phyloP scores from a whole-genome alignment of 192 early-diverging fungal species.

The Linnemannia exigua region DNA sequence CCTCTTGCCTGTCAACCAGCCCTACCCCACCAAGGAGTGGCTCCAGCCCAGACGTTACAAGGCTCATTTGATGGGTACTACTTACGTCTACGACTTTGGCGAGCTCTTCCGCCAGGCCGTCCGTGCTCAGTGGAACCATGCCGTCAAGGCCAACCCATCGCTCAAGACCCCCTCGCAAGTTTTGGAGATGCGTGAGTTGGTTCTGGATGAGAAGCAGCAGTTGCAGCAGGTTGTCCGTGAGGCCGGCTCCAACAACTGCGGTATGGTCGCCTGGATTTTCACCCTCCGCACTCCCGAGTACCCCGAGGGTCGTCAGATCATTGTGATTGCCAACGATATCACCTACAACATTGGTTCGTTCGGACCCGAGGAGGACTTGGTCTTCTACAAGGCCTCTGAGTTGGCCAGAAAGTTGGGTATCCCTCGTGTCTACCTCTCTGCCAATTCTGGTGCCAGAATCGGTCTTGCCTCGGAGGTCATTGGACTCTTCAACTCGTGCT shows the following conservation, averaged over 20 bases:
- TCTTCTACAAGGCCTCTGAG: conserved; percentile 95
- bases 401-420: conserved; percentile 87
- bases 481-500: conserved; percentile 87
- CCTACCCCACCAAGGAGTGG: conserved; percentile 95
- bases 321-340: conserved; percentile 99
- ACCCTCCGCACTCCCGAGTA: conserved; percentile 93
- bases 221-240: conserved; percentile 84
- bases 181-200: conserved; percentile 87
- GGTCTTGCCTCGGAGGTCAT: conserved; percentile 96
- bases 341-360: conserved; percentile 98
- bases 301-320: conserved; percentile 85
- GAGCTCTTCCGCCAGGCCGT: conserved; percentile 94
- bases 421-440: conserved; percentile 95
- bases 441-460: conserved; percentile 99
- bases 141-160: conserved; percentile 55
- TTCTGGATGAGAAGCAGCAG: conserved; percentile 84
- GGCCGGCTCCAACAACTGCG: conserved; percentile 91
- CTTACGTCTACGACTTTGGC: conserved; percentile 99
- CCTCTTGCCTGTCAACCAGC: conserved; percentile 82
- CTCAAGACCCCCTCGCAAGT: conserved; percentile 73
- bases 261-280: conserved; percentile 98
- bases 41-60: conserved; percentile 98
- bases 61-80: conserved; percentile 98
- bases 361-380: conserved; percentile 91
- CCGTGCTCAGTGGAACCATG: conserved; percentile 84